Evolutionary conservation across 495 filamentous ascomycete species (phyloP).

Genomic region (Bacidia rubella): DNA sequence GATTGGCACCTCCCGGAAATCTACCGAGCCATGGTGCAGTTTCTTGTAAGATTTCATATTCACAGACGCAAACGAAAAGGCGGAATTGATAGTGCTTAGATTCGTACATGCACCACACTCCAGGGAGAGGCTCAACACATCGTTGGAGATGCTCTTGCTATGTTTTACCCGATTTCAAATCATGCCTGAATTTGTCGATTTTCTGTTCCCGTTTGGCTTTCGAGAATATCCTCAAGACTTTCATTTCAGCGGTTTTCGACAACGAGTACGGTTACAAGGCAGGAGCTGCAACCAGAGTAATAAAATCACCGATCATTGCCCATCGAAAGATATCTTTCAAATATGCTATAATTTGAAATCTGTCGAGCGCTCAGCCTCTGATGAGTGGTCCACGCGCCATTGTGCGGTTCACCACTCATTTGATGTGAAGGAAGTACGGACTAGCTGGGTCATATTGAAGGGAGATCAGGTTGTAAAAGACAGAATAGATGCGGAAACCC

Average conservation of each 20-base stretch:
- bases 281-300: too few relatives aligned
- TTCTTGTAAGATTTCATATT: constrained; percentile 1
- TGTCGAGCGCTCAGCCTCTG: constrained; percentile 23
- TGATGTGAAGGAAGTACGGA: constrained; percentile 25
- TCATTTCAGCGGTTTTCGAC: constrained; percentile 20
- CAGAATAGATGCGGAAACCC: constrained; percentile 22
- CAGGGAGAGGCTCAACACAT: constrained; percentile 19
- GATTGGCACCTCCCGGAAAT: background rate
- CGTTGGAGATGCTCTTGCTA: constrained; percentile 24
- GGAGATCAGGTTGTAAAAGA: constrained; percentile 25
- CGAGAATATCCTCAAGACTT: constrained; percentile 17
- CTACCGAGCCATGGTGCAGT: background rate
- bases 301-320: too few relatives aligned
- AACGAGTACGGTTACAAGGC: too few relatives aligned
- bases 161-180: constrained; percentile 31
- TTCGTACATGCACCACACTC: constrained; percentile 25
- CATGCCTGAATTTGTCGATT: constrained; percentile 30
- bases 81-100: constrained; percentile 17
- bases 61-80: background rate
- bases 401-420: constrained; percentile 30
- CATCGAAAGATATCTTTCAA: constrained; percentile 24
- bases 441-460: constrained; percentile 29
- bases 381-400: constrained; percentile 33
- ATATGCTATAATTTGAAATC: constrained; percentile 34
- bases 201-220: constrained; percentile 29